Percentiles rank a stretch among this genome's conserved stretches.
Conservation (phyloP, 257 asterid species). For the Prunella vulgaris region DNA sequence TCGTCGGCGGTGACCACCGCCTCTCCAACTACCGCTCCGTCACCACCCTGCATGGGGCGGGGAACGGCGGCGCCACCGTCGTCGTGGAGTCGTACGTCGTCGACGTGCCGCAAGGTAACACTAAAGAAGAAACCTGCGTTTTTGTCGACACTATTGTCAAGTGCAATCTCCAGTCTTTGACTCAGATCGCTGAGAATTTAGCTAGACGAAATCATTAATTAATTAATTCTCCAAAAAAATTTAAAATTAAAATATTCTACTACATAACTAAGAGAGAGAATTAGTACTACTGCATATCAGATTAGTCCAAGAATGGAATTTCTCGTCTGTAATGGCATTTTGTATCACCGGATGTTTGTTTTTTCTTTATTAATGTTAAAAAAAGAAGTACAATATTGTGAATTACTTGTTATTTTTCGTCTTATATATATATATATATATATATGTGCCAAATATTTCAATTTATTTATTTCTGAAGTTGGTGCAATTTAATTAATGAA, state of each 20-base stretch:
- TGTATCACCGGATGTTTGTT: constrained; percentile 18
- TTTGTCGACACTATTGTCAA: constrained; percentile 81
- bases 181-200: constrained; percentile 51
- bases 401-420: not conserved
- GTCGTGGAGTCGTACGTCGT: constrained; percentile 82
- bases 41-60: constrained; percentile 55
- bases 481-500: not conserved
- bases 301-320: not conserved
- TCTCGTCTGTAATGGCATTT: not conserved
- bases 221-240: not conserved
- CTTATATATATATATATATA: not conserved
- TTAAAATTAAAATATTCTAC: too few species aligned
- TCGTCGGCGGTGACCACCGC: constrained; percentile 85
- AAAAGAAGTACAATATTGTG: not conserved
- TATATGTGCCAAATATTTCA: not conserved
- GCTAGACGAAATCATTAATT: constrained; percentile 23
- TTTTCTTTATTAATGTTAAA: not conserved
- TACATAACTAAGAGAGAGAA: not conserved
- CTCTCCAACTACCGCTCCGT: constrained; percentile 69
- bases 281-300: not conserved
- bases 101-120: constrained; percentile 75
- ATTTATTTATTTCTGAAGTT: not conserved
- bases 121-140: constrained; percentile 70
- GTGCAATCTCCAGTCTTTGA: constrained; percentile 72
- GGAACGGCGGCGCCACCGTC: constrained; percentile 38